These are phyloP conservation scores for Coemansia sp. DNA, from an alignment of 192 early-diverging fungal genomes.

Conservation along the genomic window DNA sequence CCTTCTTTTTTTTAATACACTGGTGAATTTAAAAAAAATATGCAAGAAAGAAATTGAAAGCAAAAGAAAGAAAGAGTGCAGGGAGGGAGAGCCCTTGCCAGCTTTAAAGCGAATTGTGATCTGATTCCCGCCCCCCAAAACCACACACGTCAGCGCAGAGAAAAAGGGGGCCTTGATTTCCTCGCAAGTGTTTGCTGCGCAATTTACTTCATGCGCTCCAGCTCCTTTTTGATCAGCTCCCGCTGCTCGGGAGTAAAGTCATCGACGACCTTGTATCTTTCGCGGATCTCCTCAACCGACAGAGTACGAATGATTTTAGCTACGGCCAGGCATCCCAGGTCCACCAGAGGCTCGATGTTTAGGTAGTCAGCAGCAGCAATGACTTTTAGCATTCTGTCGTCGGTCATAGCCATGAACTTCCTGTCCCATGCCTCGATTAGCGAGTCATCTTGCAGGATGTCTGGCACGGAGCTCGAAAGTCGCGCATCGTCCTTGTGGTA, in stretches of 20 bases:
- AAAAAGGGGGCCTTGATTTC: neutral
- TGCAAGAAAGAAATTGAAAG: neutral
- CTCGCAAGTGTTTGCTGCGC: neutral
- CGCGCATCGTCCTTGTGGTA: conserved; percentile 74
- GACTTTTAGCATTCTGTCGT: conserved; percentile 70
- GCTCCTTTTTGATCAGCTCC: conserved; percentile 75
- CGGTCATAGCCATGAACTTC: conserved; percentile 69
- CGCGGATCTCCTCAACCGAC: conserved; percentile 84
- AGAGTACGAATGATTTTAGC: conserved; percentile 95
- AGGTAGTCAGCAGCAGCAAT: conserved; percentile 84
- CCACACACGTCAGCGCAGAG: too few relatives aligned
- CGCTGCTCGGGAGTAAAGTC: conserved; percentile 96
- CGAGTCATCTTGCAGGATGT: conserved; percentile 56
- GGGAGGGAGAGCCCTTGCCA: neutral
- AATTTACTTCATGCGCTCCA: conserved; percentile 56
- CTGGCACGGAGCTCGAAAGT: conserved; percentile 17
- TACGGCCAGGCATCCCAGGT: conserved; percentile 92
- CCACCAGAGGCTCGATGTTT: conserved; percentile 90
- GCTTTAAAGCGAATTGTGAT: neutral
- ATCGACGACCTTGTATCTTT: conserved; percentile 90
- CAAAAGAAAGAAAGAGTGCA: neutral
- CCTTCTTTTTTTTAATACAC: too few relatives aligned
- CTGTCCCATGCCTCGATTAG: conserved; percentile 78
- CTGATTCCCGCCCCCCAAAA: neutral
- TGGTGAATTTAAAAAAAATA: too few relatives aligned